These are phyloP conservation scores for Lophiotrema nucula DNA, from an alignment of 495 filamentous ascomycete genomes.

Conservation along the genomic window DNA sequence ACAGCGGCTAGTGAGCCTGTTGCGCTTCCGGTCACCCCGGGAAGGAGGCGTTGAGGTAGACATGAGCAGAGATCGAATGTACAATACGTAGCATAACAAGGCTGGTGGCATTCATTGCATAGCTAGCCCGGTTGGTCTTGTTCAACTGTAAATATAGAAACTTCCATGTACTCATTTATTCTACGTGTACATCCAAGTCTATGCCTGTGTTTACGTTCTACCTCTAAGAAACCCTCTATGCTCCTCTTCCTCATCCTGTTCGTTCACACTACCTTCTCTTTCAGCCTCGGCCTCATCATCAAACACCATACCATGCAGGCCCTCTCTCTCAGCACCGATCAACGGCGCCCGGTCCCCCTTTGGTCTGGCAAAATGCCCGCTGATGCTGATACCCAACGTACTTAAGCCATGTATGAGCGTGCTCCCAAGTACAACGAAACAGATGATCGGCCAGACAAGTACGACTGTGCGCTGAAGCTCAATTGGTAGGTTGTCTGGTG, in stretches of 20 bases:
- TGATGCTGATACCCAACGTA: constrained; percentile 45
- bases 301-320: constrained; percentile 47
- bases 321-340: constrained; percentile 45
- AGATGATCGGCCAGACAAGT: constrained; percentile 51
- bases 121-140: too few species aligned
- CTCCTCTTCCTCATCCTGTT: constrained; percentile 17
- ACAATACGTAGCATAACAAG: background rate
- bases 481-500: constrained; percentile 37
- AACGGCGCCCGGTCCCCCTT: constrained; percentile 45
- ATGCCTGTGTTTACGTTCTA: background rate
- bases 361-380: constrained; percentile 43
- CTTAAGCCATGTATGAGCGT: constrained; percentile 51
- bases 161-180: too few species aligned
- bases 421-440: constrained; percentile 50
- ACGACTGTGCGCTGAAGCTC: constrained; percentile 39
- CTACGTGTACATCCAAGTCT: background rate
- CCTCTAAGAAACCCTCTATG: background rate
- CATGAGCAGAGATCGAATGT: background rate
- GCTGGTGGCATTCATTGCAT: background rate
- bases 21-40: constrained; percentile 19
- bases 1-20: constrained; percentile 37
- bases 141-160: too few species aligned
- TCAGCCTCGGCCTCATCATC: constrained; percentile 41
- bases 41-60: background rate
- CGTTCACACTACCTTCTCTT: constrained; percentile 2